phyloP scores from a whole-genome alignment of 1,284 basidiomycete species.

The Cutaneotrichosporon cutaneum region DNA sequence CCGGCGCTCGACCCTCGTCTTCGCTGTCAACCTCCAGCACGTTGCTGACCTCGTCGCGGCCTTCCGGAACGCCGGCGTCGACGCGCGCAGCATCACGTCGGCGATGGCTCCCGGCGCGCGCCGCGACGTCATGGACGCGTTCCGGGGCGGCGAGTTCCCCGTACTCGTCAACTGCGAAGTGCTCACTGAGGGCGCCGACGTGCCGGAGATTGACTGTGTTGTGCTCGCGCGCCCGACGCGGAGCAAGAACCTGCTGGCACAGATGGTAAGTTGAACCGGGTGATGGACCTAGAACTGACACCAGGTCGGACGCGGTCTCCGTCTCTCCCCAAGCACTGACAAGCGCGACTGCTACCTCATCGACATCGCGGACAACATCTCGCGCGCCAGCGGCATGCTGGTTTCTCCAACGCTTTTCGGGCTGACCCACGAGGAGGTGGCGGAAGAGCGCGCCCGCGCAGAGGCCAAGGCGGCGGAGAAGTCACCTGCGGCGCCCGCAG shows the following conservation, averaged over 20 bases:
- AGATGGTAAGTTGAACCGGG: conserved; percentile 72
- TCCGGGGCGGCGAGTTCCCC: conserved; percentile 71
- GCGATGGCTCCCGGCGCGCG: conserved; percentile 68
- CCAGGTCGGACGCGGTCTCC: conserved; percentile 88
- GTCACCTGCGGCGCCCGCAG: not conserved
- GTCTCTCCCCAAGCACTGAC: conserved; percentile 74
- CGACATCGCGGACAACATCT: conserved; percentile 81
- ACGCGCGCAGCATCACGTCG: conserved; percentile 78
- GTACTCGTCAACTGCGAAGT: conserved; percentile 93
- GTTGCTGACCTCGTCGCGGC: conserved; percentile 70
- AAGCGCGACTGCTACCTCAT: conserved; percentile 86
- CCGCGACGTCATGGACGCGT: conserved; percentile 65
- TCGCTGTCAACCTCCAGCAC: conserved; percentile 84
- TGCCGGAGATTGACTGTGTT: conserved; percentile 78
- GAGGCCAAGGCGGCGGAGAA: not conserved
- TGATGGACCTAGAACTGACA: not conserved
- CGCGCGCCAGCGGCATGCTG: conserved; percentile 68
- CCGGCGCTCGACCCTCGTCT: conserved; percentile 83
- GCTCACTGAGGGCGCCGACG: conserved; percentile 86
- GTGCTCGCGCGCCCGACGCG: conserved; percentile 81
- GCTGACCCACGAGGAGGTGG: conserved; percentile 68
- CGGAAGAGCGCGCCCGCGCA: conserved; percentile 31
- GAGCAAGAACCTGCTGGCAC: conserved; percentile 83
- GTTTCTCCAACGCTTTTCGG: conserved; percentile 85
- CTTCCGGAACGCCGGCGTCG: conserved; percentile 75